phyloP scores from a whole-genome alignment of 1,139 yeast genomes.

The Entelexis paramagnoliae region DNA sequence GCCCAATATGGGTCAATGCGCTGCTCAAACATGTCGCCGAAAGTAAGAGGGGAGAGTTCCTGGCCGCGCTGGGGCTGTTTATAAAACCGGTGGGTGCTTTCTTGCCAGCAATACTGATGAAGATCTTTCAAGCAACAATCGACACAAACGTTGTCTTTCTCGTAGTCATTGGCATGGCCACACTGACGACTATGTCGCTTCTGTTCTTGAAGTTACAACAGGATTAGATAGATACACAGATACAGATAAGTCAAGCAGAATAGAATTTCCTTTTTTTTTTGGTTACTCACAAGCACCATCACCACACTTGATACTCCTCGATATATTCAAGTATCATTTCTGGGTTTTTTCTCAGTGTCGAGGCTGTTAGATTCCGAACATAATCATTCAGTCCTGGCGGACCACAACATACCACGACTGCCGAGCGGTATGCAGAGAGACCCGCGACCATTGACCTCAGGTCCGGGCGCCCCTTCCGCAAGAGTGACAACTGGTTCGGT shows the following conservation, averaged over 20 bases:
- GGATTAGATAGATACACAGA: neutral
- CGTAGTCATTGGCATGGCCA: constrained; percentile 7
- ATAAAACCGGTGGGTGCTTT: constrained; percentile 16
- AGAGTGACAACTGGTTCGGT: neutral
- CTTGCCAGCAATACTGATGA: constrained; percentile 18
- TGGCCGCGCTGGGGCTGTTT: constrained; percentile 16
- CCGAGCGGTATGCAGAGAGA: neutral
- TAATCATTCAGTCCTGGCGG: constrained; percentile 17
- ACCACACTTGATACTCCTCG: constrained; percentile 20
- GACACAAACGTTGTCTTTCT: constrained; percentile 9
- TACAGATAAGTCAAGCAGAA: too few relatives aligned
- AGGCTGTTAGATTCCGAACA: constrained; percentile 11
- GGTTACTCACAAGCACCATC: too few relatives aligned
- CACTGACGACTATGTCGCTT: neutral
- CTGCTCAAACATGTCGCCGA: constrained; percentile 15
- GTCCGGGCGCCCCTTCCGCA: constrained; percentile 7
- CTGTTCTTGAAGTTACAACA: neutral
- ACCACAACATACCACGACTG: constrained; percentile 18
- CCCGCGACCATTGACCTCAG: neutral
- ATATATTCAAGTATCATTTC: constrained; percentile 9
- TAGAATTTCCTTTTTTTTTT: too few relatives aligned
- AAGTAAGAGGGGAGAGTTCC: constrained; percentile 13
- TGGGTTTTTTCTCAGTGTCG: neutral
- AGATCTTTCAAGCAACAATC: constrained; percentile 10
- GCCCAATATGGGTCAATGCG: constrained; percentile 18